Base-by-base conservation (phyloP, 139 green algal genomes). In the Pedinophyceae sp. region DNA sequence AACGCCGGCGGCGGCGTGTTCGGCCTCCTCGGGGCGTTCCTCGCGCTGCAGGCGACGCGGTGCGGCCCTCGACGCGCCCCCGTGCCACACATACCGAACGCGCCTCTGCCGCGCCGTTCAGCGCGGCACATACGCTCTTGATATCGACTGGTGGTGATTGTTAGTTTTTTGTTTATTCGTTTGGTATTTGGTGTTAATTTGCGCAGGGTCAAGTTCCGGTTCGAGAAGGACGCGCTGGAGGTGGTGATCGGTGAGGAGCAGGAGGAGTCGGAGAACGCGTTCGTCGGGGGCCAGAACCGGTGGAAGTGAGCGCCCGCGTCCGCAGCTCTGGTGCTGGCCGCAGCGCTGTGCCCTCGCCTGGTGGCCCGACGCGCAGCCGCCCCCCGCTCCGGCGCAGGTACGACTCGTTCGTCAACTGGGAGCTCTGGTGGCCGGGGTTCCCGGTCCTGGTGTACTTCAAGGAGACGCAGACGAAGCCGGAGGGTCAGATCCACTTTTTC, bases 401-500 rank as follows among this genome's bases (percentile, higher is more conserved):
- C 38, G 49, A 81, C 59, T 75, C 65, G 17, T 93, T 96, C 58
- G 63, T 78, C 28, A 85, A 83, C 66, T 88, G 82, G 86, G 86
- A 95, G 78, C 76, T 92, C 39, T 93, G 88, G 89, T 97, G 74
- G 72, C 86, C 90, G 0, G 59, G 43, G 3, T 95, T 98, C 70
- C 90, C 90, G 22, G 66, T 96, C 13, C 73, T 98, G 16, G 82
- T 94, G 0, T 95, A 95, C 72, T 97, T 95, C 77, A 97, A 95
- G 79, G 90, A 98, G 74, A 94, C 65, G 22, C 86, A 97, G 67
- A 98, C 90, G 3, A 94, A 93, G 64, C 76, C 83, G 6, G 89
- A 96, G 69, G 90, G 90, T 1, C 90, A 98, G 68, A 87, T 97
- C 55, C 85, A 94, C 67, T 95, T 95, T 68, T 95, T 95, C 65